phyloP scores from a whole-genome alignment of 257 asterid genomes.

The Fraxinus pennsylvanica region DNA sequence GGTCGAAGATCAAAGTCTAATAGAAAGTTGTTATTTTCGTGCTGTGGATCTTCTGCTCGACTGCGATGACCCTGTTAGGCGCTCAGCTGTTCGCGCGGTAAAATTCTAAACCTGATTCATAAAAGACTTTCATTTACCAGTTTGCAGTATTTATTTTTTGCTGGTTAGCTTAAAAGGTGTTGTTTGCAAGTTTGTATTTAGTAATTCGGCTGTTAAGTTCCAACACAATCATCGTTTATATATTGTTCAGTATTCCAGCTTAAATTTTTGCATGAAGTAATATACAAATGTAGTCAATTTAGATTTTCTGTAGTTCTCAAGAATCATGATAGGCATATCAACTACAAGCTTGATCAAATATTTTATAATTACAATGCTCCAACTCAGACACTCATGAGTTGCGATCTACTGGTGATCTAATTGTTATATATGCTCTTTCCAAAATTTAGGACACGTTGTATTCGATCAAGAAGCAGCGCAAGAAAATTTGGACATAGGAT shows the following conservation, averaged over 20 bases:
- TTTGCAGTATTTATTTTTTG: background rate
- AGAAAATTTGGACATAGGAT: background rate
- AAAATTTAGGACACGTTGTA: background rate
- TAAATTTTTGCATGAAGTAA: background rate
- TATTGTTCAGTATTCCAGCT: background rate
- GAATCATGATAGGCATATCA: background rate
- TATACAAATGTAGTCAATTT: background rate
- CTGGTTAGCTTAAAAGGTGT: background rate
- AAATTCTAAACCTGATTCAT: conserved; percentile 16
- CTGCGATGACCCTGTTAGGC: conserved; percentile 61
- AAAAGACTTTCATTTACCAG: background rate
- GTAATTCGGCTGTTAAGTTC: background rate
- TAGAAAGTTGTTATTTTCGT: conserved; percentile 69
- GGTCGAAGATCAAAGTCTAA: conserved; percentile 61
- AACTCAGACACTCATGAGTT: background rate
- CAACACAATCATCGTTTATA: background rate
- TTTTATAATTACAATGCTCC: background rate
- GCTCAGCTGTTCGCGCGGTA: conserved; percentile 82
- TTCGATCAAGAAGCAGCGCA: background rate
- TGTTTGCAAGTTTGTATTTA: background rate
- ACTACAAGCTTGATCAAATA: background rate
- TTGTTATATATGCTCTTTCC: background rate
- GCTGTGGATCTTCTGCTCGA: conserved; percentile 80
- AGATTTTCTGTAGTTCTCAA: background rate
- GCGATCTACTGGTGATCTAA: background rate